Percentiles rank a stretch among this genome's conserved stretches.
Conservation (phyloP, 2,329 filamentous ascomycete genomes). For the Cladosporium sphaerospermum region DNA sequence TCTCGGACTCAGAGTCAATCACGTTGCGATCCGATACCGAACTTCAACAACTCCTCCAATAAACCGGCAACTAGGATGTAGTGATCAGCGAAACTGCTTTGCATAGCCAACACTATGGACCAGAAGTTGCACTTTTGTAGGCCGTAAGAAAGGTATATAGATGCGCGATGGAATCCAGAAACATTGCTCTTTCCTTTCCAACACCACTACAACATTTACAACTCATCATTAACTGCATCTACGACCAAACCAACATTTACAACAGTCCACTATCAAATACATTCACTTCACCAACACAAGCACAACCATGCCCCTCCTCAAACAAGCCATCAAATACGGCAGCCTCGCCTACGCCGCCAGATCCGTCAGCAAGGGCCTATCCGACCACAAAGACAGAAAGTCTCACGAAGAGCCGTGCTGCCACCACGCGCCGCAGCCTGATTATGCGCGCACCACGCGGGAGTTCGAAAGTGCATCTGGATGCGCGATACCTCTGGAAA, state of each 20-base stretch:
- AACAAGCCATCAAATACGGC: neutral
- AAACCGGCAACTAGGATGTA: neutral
- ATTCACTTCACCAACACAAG: neutral
- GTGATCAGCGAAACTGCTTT: neutral
- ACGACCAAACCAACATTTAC: neutral
- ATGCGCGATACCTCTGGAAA: no score
- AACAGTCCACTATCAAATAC: neutral
- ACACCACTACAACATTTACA: neutral
- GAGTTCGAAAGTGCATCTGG: no score
- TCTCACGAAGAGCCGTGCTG: neutral
- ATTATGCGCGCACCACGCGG: no score
- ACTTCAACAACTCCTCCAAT: neutral
- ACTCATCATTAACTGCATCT: neutral
- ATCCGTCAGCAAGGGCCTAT: neutral
- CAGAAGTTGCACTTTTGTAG: neutral
- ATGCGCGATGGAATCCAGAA: neutral
- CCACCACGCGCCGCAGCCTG: no score
- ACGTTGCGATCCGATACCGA: neutral
- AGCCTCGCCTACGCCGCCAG: constrained; percentile 1
- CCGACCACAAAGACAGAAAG: neutral
- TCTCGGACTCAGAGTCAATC: neutral
- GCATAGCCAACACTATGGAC: neutral
- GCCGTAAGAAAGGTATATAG: neutral
- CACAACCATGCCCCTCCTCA: neutral
- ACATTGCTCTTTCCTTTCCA: neutral